Base-by-base conservation (phyloP, 2,329 filamentous ascomycete species). In the Didymella sp. region DNA sequence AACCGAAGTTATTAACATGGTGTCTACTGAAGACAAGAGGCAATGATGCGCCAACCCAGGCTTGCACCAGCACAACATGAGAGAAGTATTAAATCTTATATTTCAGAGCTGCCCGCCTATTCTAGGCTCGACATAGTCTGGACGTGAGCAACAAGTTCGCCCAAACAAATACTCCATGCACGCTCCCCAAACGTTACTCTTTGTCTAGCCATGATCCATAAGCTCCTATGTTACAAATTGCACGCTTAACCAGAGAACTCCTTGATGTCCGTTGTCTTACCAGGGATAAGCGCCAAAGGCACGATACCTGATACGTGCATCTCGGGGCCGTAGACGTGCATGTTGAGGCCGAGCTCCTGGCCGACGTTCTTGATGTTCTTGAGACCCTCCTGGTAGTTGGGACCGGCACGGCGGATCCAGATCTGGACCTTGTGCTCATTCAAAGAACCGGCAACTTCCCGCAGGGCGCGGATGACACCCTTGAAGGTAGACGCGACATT, bases 401-500 rank as follows among this genome's bases (percentile, higher is more conserved):
- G 95, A 60, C 95, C 92, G 50, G 95, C 87, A 79, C 87, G 86
- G 71, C 87, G 86, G 69, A 98, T 93, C 95, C 94, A 98, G 84
- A 98, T 97, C 82, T 96, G 89, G 66, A 95, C 91, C 74, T 96
- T 96, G 88, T 99, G 95, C 86, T 99, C 95, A 76, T 87, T 87
- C 69, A 99, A 87, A 64, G 89, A 85, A 63, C 88, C 87, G 59
- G 93, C 86, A 70, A 94, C 92, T 81, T 98, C 95, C 67, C 94
- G 89, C 66, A 99, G 87, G 59, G 95, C 95, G 70, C 92, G 90
- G 78, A 99, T 99, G 79, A 99, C 94, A 84, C 95, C 95, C 87
- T 99, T 99, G 90, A 99, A 99, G 64, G 95, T 99, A 72, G 90
- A 95, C 60, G 95, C 95, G 52, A 99, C 95, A 82, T 98, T 99